Percentiles rank a stretch among this genome's conserved stretches.
These are phyloP conservation scores for Boletus tylopilopsis DNA, from an alignment of 768 basidiomycete species.

Conservation along the genomic window DNA sequence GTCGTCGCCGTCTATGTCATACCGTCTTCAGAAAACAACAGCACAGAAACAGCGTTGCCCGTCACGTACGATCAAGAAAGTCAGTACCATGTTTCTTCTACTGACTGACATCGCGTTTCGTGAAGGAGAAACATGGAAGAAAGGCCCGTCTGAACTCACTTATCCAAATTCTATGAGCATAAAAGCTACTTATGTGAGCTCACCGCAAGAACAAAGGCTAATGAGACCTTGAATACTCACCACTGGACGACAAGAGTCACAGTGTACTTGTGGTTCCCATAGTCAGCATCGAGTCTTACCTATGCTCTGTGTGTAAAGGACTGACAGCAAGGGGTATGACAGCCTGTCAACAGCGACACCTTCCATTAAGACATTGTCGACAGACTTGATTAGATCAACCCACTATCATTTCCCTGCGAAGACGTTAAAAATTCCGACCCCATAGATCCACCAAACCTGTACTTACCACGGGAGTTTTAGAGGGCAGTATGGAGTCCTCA, in stretches of 20 bases:
- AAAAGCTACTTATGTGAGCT: conserved; percentile 4
- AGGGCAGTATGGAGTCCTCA: not conserved
- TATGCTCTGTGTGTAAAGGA: not conserved
- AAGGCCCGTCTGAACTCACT: not conserved
- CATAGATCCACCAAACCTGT: not conserved
- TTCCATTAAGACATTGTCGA: not conserved
- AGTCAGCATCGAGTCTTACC: not conserved
- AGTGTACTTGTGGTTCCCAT: not conserved
- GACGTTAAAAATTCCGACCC: not conserved
- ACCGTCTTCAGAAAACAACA: not conserved
- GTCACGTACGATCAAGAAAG: conserved; percentile 8
- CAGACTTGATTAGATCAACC: not conserved
- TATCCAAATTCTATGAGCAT: conserved; percentile 13
- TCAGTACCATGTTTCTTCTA: not conserved
- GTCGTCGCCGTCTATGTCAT: not conserved
- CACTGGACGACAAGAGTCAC: conserved; percentile 10
- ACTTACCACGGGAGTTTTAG: conserved; percentile 1
- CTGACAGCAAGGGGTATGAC: not conserved
- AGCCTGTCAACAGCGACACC: not conserved
- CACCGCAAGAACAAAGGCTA: not conserved
- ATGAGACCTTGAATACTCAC: not conserved
- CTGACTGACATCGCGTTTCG: conserved; percentile 1
- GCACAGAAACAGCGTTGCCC: not conserved
- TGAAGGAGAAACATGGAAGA: not conserved
- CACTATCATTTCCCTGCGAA: conserved; percentile 3